Base-by-base conservation (phyloP, 345 rosid genomes). In the Brassica rapa region DNA sequence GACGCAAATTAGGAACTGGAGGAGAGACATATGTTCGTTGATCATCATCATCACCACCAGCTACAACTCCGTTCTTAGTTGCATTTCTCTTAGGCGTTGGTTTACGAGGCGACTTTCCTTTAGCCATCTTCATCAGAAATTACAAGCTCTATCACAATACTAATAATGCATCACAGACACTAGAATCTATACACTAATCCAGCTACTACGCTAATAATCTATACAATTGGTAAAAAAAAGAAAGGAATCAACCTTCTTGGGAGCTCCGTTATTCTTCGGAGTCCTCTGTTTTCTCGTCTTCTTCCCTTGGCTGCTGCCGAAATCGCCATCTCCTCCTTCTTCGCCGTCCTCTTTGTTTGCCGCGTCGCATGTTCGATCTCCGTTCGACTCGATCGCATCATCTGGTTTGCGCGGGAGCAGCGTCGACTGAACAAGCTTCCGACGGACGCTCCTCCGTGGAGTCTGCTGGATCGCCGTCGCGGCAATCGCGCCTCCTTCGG, bases 361-460 rank as follows among this genome's bases (percentile, higher is more conserved):
- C 4, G 6, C 56, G n/a, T 80, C 84, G 46, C 69, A 71, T 64
- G 63, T 71, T 66, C 3, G 86, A 10, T 81, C 89, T 4, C 68
- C 76, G 15, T 68, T 71, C 19, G 65, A 30, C 64, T 87, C 87
- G 21, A 63, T 76, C 56, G 79, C 88, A 6, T 74, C 86, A 19
- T 68, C 86, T 0, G 84, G 72, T 77, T 79, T 92, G 30, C 71
- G 86, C 11, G 90, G 88, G 70, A 89, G 75, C 79, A 94, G 72
- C 37, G 93, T 88, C 70, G 96, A 86, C 89, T 94, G 98, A 32
- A 94, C 87, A 81, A 92, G 71, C 68, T 87, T 85, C 74, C 92
- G 92, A 33, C 90, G 88, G 55, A 70, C 82, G 53, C 55, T 79
- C 70, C 78, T 84, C 81, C 84, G 84, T 27, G 70, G 84, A 55